phyloP scores from a whole-genome alignment of 2,329 filamentous ascomycete genomes.

The Calcarisporium arbuscula region DNA sequence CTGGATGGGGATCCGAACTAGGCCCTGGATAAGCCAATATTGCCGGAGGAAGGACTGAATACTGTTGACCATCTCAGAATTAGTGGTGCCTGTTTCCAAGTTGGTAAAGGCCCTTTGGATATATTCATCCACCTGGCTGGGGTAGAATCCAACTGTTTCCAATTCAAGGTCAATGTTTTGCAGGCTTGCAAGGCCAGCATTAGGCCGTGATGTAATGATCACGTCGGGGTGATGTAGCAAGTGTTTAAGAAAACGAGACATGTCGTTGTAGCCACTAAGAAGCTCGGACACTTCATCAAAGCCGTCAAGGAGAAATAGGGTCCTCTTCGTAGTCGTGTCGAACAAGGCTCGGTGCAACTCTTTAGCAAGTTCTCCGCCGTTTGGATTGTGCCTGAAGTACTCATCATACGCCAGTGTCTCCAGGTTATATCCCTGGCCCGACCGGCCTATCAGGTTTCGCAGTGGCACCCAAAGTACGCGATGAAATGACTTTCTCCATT shows the following conservation, averaged over 20 bases:
- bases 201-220: constrained; percentile 34
- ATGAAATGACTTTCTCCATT: constrained; percentile 22
- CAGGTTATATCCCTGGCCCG: constrained; percentile 13
- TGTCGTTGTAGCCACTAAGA: constrained; percentile 6
- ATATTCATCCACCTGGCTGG: constrained; percentile 27
- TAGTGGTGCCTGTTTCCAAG: neutral
- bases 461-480: constrained; percentile 33
- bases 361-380: constrained; percentile 11
- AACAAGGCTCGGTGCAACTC: constrained; percentile 11
- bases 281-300: constrained; percentile 32
- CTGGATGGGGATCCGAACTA: constrained; percentile 37
- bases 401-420: constrained; percentile 19
- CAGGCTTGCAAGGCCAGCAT: constrained; percentile 8
- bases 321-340: constrained; percentile 11
- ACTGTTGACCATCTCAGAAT: constrained; percentile 9
- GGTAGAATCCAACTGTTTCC: constrained; percentile 33
- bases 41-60: constrained; percentile 26
- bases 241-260: constrained; percentile 17
- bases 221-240: constrained; percentile 27
- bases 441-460: constrained; percentile 22
- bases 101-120: constrained; percentile 13
- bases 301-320: constrained; percentile 36
- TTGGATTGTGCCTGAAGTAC: constrained; percentile 17
- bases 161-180: constrained; percentile 26
- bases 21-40: constrained; percentile 24